A percentile compares a stretch with the other conserved stretches of the same genome.
Evolutionary conservation across 2,329 filamentous ascomycete genomes (phyloP).

Genomic region (Stagonosporopsis tanaceti): DNA sequence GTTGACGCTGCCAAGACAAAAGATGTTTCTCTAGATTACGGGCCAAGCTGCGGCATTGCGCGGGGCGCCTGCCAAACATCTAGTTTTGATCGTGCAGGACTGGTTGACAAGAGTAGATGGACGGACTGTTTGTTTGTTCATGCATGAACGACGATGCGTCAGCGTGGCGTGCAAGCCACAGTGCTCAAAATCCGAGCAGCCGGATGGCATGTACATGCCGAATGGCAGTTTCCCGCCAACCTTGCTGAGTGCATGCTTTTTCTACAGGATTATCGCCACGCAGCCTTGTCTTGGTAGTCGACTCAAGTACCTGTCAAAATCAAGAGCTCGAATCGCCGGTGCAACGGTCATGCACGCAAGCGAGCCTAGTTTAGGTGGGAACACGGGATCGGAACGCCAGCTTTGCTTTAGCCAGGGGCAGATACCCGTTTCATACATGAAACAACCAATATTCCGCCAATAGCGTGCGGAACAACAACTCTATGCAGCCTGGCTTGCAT

Average conservation of each 20-base stretch:
- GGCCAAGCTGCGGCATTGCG: slow-evolving; percentile 18
- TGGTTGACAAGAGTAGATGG: slow-evolving; percentile 8
- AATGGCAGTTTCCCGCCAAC: background rate
- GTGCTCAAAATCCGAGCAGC: background rate
- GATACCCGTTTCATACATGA: slow-evolving; percentile 31
- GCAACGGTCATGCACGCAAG: slow-evolving; percentile 21
- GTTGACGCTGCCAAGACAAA: slow-evolving; percentile 32
- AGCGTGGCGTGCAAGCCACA: background rate
- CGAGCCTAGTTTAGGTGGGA: slow-evolving; percentile 16
- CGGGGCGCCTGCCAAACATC: slow-evolving; percentile 26
- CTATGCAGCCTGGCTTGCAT: slow-evolving; percentile 21
- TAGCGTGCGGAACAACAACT: slow-evolving; percentile 21
- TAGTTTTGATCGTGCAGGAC: slow-evolving; percentile 8
- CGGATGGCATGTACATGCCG: background rate
- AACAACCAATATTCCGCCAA: slow-evolving; percentile 33
- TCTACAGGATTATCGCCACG: background rate
- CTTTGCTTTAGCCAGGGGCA: slow-evolving; percentile 19
- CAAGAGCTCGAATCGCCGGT: slow-evolving; percentile 17
- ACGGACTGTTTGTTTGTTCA: slow-evolving; percentile 6
- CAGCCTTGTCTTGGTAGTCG: slow-evolving; percentile 1
- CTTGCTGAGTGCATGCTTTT: background rate
- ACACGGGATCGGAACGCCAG: slow-evolving; percentile 10
- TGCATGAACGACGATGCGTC: slow-evolving; percentile 8
- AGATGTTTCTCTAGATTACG: slow-evolving; percentile 29
- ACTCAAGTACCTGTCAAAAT: background rate